Evolutionary conservation across 2,329 filamentous ascomycete genomes (phyloP).

Genomic region (Pyrenophora tritici-repentis): DNA sequence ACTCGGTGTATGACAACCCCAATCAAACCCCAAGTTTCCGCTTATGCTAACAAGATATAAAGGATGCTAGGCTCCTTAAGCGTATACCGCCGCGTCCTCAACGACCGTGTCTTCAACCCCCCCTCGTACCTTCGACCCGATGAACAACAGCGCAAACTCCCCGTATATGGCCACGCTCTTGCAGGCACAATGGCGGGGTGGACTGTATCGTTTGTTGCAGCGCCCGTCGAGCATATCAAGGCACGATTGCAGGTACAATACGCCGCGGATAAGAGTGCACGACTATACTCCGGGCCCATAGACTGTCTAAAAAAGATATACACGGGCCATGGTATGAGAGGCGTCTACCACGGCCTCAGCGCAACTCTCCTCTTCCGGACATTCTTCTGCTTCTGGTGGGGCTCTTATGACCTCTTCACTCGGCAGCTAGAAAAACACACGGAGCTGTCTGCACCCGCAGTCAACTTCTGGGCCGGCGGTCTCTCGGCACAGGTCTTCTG

Average conservation of each 20-base stretch:
- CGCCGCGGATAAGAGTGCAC: constrained; percentile 73
- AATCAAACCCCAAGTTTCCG: not conserved
- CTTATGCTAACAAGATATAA: constrained; percentile 12
- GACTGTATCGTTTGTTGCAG: constrained; percentile 91
- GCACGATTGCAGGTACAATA: constrained; percentile 95
- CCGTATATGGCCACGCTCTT: constrained; percentile 79
- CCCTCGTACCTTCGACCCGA: constrained; percentile 52
- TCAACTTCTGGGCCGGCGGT: constrained; percentile 98
- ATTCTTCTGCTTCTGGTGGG: constrained; percentile 99
- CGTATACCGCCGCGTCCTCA: constrained; percentile 82
- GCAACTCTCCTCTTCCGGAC: constrained; percentile 87
- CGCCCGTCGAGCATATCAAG: constrained; percentile 94
- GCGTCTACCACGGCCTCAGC: constrained; percentile 82
- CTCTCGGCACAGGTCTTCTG: constrained; percentile 93
- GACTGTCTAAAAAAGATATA: constrained; percentile 73
- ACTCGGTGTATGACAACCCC: constrained; percentile 62
- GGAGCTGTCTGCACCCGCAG: constrained; percentile 70
- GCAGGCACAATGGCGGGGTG: constrained; percentile 85
- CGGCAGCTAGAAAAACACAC: constrained; percentile 70
- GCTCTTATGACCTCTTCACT: constrained; percentile 86
- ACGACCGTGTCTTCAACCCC: constrained; percentile 76
- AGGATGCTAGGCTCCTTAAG: constrained; percentile 89
- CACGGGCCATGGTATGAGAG: constrained; percentile 69
- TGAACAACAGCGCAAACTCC: constrained; percentile 60
- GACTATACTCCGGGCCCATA: constrained; percentile 83